A percentile compares a stretch with the other conserved stretches of the same genome.
These are phyloP conservation scores for Fraxinus floribunda DNA, from an alignment of 305 asterid species.

Conservation along the genomic window DNA sequence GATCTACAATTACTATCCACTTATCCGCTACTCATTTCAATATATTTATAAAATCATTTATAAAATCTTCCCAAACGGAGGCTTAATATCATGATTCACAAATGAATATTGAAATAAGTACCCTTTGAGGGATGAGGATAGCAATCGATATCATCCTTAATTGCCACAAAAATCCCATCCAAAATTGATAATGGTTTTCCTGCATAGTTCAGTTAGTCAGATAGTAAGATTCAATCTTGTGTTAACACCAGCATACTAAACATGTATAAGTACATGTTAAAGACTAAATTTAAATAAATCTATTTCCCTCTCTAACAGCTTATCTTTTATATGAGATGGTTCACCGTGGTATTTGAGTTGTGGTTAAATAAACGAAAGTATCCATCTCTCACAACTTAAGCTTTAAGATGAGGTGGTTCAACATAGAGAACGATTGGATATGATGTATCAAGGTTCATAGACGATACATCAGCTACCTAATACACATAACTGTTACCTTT, in stretches of 20 bases:
- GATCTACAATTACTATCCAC: background rate
- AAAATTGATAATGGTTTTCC: slow-evolving; percentile 76
- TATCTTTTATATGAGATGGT: background rate
- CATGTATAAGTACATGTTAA: background rate
- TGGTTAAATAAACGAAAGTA: background rate
- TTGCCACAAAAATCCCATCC: slow-evolving; percentile 92
- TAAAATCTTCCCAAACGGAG: background rate
- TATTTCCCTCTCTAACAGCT: background rate
- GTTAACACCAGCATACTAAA: background rate
- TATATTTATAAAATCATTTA: background rate
- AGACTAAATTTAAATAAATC: background rate
- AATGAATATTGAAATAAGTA: slow-evolving; percentile 31
- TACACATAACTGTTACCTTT: slow-evolving; percentile 50
- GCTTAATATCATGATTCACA: background rate
- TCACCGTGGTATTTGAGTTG: background rate
- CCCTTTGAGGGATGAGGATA: slow-evolving; percentile 81
- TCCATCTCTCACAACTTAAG: background rate
- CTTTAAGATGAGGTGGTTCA: background rate
- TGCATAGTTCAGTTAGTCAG: slow-evolving; percentile 34
- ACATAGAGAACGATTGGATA: background rate
- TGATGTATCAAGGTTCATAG: background rate
- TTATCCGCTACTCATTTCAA: background rate
- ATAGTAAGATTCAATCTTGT: slow-evolving; percentile 23
- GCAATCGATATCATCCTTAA: slow-evolving; percentile 96
- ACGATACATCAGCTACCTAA: background rate